phyloP scores from a whole-genome alignment of 2,329 filamentous ascomycete genomes.

The Ophiostoma montium region DNA sequence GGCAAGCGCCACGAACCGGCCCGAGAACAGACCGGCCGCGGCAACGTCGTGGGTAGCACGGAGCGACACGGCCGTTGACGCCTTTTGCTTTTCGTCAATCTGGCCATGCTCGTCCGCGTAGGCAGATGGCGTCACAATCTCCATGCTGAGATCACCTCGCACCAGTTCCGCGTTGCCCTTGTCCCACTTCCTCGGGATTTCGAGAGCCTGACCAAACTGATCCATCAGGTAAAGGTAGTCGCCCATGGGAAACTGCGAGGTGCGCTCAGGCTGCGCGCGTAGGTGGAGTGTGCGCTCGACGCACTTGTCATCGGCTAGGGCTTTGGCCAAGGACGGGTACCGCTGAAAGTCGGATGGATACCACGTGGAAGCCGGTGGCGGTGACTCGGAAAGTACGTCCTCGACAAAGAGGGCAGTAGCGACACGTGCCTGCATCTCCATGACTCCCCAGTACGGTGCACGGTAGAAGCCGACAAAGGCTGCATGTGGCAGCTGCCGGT shows the following conservation, averaged over 20 bases:
- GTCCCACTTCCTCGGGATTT: conserved; percentile 25
- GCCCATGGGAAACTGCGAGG: conserved; percentile 67
- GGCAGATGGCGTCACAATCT: conserved; percentile 41
- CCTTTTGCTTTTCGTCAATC: neutral
- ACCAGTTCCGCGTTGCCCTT: conserved; percentile 15
- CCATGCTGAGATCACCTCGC: conserved; percentile 29
- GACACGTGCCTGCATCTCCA: conserved; percentile 72
- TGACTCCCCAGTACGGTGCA: conserved; percentile 73
- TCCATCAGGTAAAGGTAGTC: conserved; percentile 69
- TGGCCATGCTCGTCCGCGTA: conserved; percentile 23
- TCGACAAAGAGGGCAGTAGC: conserved; percentile 41
- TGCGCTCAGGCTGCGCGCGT: conserved; percentile 31
- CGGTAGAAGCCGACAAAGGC: conserved; percentile 78
- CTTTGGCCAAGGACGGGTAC: conserved; percentile 21
- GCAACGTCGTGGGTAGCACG: conserved; percentile 30
- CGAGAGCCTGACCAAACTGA: conserved; percentile 47
- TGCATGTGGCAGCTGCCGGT: conserved; percentile 45
- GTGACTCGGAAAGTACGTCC: conserved; percentile 19
- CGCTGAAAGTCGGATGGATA: conserved; percentile 7
- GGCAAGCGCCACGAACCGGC: conserved; percentile 45
- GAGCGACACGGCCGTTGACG: conserved; percentile 23
- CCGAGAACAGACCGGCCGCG: conserved; percentile 26
- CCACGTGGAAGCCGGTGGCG: conserved; percentile 10
- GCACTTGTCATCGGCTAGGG: conserved; percentile 30
- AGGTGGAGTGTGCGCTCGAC: conserved; percentile 34